Conservation (phyloP, 495 filamentous ascomycete species). For the Aspergillus indologenus region DNA sequence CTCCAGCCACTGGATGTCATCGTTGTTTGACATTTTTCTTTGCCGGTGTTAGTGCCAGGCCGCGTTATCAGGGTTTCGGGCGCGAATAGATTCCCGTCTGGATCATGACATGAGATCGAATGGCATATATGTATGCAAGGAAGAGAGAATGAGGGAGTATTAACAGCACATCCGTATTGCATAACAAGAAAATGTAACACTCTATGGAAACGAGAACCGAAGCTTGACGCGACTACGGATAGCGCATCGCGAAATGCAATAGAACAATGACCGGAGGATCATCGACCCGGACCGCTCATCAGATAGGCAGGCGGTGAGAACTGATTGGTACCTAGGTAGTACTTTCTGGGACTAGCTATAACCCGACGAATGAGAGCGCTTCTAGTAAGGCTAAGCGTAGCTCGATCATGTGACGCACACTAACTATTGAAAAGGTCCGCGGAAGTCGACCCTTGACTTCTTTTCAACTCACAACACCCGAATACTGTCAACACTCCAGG, state of each 20-base stretch:
- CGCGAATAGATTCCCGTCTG: background rate
- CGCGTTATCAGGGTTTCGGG: slow-evolving; percentile 1
- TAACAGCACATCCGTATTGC: background rate
- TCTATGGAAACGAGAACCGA: background rate
- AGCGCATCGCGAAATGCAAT: background rate
- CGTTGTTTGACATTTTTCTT: slow-evolving; percentile 14
- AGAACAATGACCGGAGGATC: background rate
- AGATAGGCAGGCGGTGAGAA: background rate
- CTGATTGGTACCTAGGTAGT: too few species aligned
- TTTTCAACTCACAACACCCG: too few species aligned
- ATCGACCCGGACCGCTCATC: background rate
- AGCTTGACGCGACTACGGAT: background rate
- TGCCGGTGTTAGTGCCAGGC: background rate
- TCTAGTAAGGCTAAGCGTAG: background rate
- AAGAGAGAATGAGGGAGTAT: background rate
- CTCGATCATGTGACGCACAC: background rate
- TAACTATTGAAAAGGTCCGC: background rate
- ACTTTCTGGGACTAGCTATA: too few species aligned
- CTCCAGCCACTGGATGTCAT: slow-evolving; percentile 17
- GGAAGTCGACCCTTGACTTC: background rate
- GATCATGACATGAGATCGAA: background rate
- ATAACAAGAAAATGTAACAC: background rate
- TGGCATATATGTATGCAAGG: background rate
- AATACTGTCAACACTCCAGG: too few species aligned
- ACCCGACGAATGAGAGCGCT: background rate